Evolutionary conservation across 164 flowering plant genomes (phyloP), one percentile per base, ranked within the genome.

Genomic region (Chimonanthus praecox): DNA sequence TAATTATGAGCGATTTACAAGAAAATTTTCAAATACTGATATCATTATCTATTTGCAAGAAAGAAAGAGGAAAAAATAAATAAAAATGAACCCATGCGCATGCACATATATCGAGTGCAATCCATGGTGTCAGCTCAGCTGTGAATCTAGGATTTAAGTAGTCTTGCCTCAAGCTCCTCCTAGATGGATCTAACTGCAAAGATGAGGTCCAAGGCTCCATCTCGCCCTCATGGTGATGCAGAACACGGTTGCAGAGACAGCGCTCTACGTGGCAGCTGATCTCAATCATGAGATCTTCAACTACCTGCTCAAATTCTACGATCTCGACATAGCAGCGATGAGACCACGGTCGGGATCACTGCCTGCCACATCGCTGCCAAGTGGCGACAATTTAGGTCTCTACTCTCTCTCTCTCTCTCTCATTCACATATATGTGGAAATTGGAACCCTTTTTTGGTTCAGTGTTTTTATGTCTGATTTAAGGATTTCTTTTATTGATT

Each of bases 311-410:
- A 44, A 49, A 74, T 85, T 86, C 72, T 88, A 85, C 80, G 86
- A 88, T 82, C 68, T 89, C 15, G 68, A 81, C n/a, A 78, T 72
- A 54, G 88, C 83, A 7, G 72, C 71, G 83, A 85, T 93, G 86
- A 90, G 86, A 88, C 99, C 7, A 90, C 83, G 75, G 64, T 84
- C 10, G 97, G 87, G 74, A 65, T 88, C 83, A 68, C 87, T 73
- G 87, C 94, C 4, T 89, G 93, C 75, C 98, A 92, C 73, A 89
- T 88, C n/a, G 99, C 99, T 10, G 94, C 97, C 7, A 85, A 85
- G 78, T 74, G 33, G 77, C 46, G 99, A 98, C 18, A 86, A 92
- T 80, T 73, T 88, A 72, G 96, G 99, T 93, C 60, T 6, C 18
- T 13, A 13, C 11, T 71, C 73, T 58, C 18, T 20, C 21, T 20